phyloP scores from a whole-genome alignment of 345 rosid species.

The Litchi chinensis region DNA sequence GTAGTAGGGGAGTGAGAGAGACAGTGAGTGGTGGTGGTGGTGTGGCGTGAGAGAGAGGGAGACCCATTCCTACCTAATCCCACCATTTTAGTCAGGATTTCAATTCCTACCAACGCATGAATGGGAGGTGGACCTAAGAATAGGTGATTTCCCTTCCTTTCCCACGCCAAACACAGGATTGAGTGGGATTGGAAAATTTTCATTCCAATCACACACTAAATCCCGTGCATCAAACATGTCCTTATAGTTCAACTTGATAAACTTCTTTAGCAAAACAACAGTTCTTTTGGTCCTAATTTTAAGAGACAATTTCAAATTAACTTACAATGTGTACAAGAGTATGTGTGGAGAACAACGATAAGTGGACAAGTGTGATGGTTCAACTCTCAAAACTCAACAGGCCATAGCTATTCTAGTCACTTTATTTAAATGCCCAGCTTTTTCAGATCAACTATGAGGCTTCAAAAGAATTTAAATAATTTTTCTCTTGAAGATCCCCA shows the following conservation, averaged over 20 bases:
- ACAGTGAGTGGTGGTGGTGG: too few species aligned
- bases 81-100: too few species aligned
- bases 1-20: too few species aligned
- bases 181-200: too few species aligned
- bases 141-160: too few species aligned
- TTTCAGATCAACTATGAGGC: constrained; percentile 7
- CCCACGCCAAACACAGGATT: too few species aligned
- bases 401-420: not conserved
- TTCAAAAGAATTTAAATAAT: not conserved
- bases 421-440: not conserved
- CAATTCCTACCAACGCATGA: too few species aligned
- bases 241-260: not conserved
- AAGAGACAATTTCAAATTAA: not conserved
- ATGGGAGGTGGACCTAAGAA: too few species aligned
- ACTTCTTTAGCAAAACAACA: not conserved
- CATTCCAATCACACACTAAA: too few species aligned
- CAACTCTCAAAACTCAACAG: not conserved
- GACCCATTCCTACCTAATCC: too few species aligned
- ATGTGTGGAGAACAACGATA: not conserved
- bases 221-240: too few species aligned
- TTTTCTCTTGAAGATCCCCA: not conserved
- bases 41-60: too few species aligned
- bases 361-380: not conserved
- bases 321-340: not conserved
- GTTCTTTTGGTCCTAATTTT: not conserved